These are phyloP conservation scores for Penicillium italicum DNA, from an alignment of 2,329 filamentous ascomycete genomes.

Conservation along the genomic window DNA sequence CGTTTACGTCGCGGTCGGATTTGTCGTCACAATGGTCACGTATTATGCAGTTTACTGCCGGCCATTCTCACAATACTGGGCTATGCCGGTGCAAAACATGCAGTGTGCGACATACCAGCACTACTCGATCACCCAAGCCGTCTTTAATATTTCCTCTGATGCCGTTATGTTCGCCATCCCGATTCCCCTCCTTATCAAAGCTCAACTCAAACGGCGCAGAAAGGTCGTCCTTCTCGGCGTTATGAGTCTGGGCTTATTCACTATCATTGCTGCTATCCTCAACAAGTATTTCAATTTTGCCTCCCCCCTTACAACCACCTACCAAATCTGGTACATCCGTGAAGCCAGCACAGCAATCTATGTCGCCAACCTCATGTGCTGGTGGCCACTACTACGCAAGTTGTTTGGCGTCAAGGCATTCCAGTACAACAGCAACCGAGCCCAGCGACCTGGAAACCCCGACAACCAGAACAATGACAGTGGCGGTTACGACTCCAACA, in stretches of 20 bases:
- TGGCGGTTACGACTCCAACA: constrained; percentile 13
- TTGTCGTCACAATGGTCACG: constrained; percentile 49
- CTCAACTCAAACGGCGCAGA: constrained; percentile 34
- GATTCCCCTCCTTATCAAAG: constrained; percentile 36
- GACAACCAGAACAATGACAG: constrained; percentile 19
- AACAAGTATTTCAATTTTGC: constrained; percentile 47
- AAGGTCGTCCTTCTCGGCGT: constrained; percentile 36
- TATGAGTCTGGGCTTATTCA: constrained; percentile 40
- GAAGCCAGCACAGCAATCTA: constrained; percentile 42
- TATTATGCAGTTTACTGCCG: constrained; percentile 51
- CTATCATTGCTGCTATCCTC: constrained; percentile 47
- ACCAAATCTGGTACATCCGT: constrained; percentile 44
- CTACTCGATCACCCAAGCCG: constrained; percentile 43
- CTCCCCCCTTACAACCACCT: constrained; percentile 36
- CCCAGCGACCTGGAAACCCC: constrained; percentile 12
- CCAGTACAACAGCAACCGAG: constrained; percentile 25
- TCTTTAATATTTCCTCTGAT: constrained; percentile 46
- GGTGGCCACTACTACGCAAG: constrained; percentile 32
- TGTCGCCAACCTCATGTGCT: constrained; percentile 45
- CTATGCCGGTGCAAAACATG: constrained; percentile 41
- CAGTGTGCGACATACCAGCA: constrained; percentile 42
- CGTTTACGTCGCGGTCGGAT: constrained; percentile 43
- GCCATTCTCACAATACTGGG: constrained; percentile 51
- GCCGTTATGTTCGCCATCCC: constrained; percentile 39
- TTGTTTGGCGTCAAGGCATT: constrained; percentile 30